Conservation (phyloP, 257 asterid genomes). For the Fraxinus cuspidata region DNA sequence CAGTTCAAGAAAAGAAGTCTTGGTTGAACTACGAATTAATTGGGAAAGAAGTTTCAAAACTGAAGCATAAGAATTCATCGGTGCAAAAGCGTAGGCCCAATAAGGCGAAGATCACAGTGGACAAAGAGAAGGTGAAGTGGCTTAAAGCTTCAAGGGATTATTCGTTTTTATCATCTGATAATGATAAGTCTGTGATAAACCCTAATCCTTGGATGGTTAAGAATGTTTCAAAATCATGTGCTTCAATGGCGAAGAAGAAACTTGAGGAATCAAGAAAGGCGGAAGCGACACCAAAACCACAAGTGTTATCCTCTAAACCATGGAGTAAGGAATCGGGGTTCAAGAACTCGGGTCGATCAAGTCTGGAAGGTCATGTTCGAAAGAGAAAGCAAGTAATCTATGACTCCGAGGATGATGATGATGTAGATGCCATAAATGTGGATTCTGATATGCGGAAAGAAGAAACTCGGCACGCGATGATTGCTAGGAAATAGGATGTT, state of each 20-base stretch:
- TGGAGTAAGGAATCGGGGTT: no score
- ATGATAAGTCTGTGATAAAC: not conserved
- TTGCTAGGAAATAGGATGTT: not conserved
- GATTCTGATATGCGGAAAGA: conserved; percentile 6
- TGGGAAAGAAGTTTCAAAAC: not conserved
- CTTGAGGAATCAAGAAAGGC: not conserved
- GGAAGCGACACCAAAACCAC: not conserved
- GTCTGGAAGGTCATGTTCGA: not conserved
- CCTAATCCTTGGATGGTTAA: not conserved
- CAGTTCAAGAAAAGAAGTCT: not conserved
- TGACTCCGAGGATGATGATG: not conserved
- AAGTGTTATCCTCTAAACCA: not conserved
- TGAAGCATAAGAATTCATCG: not conserved
- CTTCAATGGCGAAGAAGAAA: not conserved
- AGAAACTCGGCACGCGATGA: not conserved
- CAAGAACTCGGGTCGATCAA: not conserved
- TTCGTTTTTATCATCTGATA: conserved; percentile 8
- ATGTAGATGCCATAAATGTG: not conserved
- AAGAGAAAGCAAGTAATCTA: not conserved
- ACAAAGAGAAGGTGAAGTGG: not conserved
- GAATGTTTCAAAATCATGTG: not conserved
- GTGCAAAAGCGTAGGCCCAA: not conserved
- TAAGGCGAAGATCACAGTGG: not conserved
- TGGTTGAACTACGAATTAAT: not conserved
- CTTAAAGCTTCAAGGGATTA: conserved; percentile 8